phyloP scores from a whole-genome alignment of 73 alveolate species.

The Paramecium primaurelia region DNA sequence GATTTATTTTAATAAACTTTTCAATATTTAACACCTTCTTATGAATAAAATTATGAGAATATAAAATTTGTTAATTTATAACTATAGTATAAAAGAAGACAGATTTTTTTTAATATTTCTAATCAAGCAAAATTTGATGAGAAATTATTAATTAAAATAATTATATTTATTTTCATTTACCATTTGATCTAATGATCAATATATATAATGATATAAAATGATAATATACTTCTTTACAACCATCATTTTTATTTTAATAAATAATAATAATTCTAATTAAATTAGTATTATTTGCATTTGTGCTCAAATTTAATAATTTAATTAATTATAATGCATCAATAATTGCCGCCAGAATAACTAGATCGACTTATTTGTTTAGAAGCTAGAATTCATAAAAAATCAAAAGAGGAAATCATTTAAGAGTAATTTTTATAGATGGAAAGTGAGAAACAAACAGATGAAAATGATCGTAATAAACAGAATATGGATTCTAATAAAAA shows the following conservation, averaged over 20 bases:
- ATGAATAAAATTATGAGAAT: too few species aligned
- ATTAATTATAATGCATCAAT: conserved; percentile 9
- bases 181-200: too few species aligned
- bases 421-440: not conserved
- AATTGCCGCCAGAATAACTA: conserved; percentile 33
- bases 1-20: too few species aligned
- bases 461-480: not conserved
- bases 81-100: too few species aligned
- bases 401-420: not conserved
- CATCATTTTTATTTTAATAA: not conserved
- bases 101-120: too few species aligned
- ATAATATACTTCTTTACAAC: too few species aligned
- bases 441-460: not conserved
- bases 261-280: not conserved
- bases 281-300: not conserved
- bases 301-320: not conserved
- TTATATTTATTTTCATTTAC: too few species aligned
- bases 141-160: too few species aligned
- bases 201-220: too few species aligned
- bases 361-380: not conserved
- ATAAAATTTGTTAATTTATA: too few species aligned
- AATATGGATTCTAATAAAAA: conserved; percentile 5
- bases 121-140: too few species aligned
- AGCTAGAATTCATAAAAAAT: conserved; percentile 6
- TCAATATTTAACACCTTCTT: too few species aligned